A percentile compares a stretch with the other conserved stretches of the same genome.
Evolutionary conservation across 2,329 filamentous ascomycete species (phyloP).

Genomic region (Epichloe uncinata): DNA sequence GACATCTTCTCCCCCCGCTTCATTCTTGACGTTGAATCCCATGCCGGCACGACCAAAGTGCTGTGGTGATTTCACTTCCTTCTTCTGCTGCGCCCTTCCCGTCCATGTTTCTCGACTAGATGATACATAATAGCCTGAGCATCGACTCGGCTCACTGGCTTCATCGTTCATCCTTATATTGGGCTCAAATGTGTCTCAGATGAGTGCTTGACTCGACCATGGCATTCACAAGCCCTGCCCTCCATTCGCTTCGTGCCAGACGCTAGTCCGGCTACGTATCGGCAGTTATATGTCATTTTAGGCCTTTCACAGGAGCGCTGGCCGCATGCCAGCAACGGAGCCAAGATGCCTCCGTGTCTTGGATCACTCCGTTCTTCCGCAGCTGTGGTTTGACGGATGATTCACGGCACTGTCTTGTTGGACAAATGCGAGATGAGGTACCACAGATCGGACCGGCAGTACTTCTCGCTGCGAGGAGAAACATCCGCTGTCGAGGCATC

Average conservation of each 20-base stretch:
- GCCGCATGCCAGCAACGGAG: background rate
- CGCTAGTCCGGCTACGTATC: conserved; percentile 2
- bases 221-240: conserved; percentile 5
- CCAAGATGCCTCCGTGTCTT: conserved; percentile 8
- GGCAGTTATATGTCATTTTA: conserved; percentile 4
- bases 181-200: conserved; percentile 14
- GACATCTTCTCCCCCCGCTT: background rate
- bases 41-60: background rate
- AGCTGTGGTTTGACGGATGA: background rate
- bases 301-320: background rate
- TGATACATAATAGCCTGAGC: background rate
- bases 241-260: conserved; percentile 6
- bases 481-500: conserved; percentile 2
- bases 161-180: conserved; percentile 6
- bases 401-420: conserved; percentile 11
- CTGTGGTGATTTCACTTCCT: background rate
- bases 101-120: background rate
- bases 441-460: conserved; percentile 25
- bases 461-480: conserved; percentile 17
- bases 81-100: background rate
- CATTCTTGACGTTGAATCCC: background rate
- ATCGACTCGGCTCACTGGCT: background rate
- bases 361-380: conserved; percentile 3
- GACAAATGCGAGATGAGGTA: conserved; percentile 26
- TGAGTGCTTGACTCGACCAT: conserved; percentile 9